These are phyloP conservation scores for Miscanthus lutarioriparius DNA, from an alignment of 176 grass and related monocot species.

Conservation along the genomic window DNA sequence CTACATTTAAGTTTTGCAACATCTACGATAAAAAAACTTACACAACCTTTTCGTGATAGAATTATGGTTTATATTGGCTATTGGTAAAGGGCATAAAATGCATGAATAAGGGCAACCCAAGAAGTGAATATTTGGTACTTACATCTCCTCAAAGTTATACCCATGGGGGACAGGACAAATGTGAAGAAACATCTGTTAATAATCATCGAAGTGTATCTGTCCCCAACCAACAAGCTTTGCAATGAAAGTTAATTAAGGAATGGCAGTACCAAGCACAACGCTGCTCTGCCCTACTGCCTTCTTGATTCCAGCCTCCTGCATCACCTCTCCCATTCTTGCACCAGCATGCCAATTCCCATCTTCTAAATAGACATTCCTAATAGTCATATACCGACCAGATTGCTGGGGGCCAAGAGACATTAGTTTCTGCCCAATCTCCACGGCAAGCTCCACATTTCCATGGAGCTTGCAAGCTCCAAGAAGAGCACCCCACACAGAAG, in stretches of 20 bases:
- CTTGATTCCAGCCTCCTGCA: slow-evolving; percentile 59
- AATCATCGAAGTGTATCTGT: neutral
- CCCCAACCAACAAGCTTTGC: neutral
- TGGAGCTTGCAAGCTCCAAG: slow-evolving; percentile 68
- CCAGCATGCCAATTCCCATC: slow-evolving; percentile 63
- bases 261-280: slow-evolving; percentile 19
- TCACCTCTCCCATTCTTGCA: slow-evolving; percentile 45
- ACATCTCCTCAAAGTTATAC: neutral
- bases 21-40: neutral
- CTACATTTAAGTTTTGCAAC: neutral
- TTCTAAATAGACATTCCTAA: slow-evolving; percentile 63
- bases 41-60: neutral
- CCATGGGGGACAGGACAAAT: neutral
- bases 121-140: neutral
- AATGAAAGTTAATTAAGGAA: slow-evolving; percentile 6
- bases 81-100: neutral
- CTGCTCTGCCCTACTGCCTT: slow-evolving; percentile 55
- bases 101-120: neutral
- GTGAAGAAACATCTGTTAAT: neutral
- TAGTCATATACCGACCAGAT: slow-evolving; percentile 48
- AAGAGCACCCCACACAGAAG: slow-evolving; percentile 77
- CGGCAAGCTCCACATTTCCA: slow-evolving; percentile 47
- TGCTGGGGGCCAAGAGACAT: slow-evolving; percentile 49
- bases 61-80: neutral
- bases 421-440: slow-evolving; percentile 47